These are phyloP conservation scores for Phytopythium sindhum DNA, from an alignment of 352 stramenopile species.

Conservation along the genomic window DNA sequence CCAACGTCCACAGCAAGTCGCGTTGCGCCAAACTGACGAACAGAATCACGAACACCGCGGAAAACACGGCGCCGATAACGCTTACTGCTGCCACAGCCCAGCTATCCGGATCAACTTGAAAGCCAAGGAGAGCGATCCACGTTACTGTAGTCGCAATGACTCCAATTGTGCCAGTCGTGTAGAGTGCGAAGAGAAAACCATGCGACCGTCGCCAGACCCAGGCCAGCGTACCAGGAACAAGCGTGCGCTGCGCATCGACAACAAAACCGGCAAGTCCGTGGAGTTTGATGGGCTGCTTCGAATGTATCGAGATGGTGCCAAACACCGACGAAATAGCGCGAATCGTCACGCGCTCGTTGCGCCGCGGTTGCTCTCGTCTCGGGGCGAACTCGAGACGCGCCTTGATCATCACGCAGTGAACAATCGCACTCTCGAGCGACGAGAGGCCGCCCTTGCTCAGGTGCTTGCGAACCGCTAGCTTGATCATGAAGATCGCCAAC, in stretches of 20 bases:
- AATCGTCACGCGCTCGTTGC: background rate
- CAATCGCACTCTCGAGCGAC: background rate
- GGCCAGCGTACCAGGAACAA: background rate
- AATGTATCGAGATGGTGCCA: background rate
- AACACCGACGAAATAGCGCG: background rate
- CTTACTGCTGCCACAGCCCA: background rate
- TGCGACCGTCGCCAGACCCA: background rate
- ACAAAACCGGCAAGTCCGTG: background rate
- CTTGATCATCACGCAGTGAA: slow-evolving; percentile 6
- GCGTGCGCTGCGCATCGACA: background rate
- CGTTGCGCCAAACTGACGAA: background rate
- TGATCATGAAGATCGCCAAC: slow-evolving; percentile 6
- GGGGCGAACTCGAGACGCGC: background rate
- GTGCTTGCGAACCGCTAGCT: slow-evolving; percentile 5
- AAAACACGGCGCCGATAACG: background rate
- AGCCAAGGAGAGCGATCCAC: background rate
- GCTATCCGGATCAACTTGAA: background rate
- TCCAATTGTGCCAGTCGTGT: background rate
- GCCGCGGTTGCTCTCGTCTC: background rate
- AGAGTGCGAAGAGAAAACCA: background rate
- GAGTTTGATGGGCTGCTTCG: slow-evolving; percentile 6
- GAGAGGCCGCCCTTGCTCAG: background rate
- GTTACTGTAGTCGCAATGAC: background rate
- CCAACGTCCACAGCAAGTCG: slow-evolving; percentile 1
- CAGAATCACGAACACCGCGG: background rate